Base-by-base conservation (phyloP, 1,139 yeast genomes). In the Candida sojae region DNA sequence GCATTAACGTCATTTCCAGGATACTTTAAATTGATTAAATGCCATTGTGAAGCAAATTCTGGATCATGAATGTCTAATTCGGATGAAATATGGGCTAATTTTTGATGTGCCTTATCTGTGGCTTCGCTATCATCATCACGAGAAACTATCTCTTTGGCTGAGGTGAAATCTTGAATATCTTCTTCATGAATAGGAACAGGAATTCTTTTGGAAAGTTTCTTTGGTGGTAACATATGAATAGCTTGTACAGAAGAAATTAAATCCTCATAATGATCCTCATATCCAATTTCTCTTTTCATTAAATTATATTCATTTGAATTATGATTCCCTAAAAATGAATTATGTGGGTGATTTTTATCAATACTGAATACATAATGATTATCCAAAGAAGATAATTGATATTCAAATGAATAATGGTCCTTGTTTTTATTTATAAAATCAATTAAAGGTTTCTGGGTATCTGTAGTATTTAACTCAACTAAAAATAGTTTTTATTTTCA, bases 1-100 rank as follows among this genome's bases (percentile, higher is more conserved):
- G 90, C 95, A 61, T 95, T 93, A 45, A 93, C 83, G 62, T 93
- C 98, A 58, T 90, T 77, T 0, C 96, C 96, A 0, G 89, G 89
- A 56, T 71, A 82, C 2, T 66, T 64, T 0, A 89, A 73, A 61
- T 95, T 95, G 40, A 87, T 67, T 30, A 95, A 68, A 67, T 93
- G 97, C 99, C 99, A 95, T 67, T 95, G 99, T 41, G 79, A 75
- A 8, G 69, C 64, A 61, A 95, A 93, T 12, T 79, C 70, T 0
- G 99, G 99, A 67, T 93, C 99, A 23, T 77, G 63, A 47, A 93
- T 93, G 9, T 67, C 71, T 48, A 91, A 77, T 50, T 75, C 70
- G n/a, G 79, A 73, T 51, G 77, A 71, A 0, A 80, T 82, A 12
- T 73, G 71, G 31, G 47, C 48, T 10, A 53, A 44, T 34, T 44